These are phyloP conservation scores for Leccinum barrowsii DNA, from an alignment of 768 basidiomycete genomes.

Conservation along the genomic window DNA sequence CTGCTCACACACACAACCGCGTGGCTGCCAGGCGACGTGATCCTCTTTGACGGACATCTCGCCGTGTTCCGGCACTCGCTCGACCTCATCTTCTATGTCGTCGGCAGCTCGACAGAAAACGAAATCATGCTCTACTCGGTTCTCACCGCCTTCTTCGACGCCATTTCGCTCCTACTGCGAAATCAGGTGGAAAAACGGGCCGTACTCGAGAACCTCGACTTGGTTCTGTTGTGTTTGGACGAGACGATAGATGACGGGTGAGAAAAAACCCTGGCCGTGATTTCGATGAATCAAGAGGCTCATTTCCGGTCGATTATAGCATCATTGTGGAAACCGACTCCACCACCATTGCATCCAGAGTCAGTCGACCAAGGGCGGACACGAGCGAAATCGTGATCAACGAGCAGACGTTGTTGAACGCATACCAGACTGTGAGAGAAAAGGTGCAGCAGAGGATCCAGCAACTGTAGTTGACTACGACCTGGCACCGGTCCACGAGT, in stretches of 20 bases:
- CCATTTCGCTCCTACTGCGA: conserved; percentile 77
- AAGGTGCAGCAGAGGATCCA: conserved; percentile 81
- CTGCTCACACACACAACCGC: not conserved
- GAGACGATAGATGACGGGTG: conserved; percentile 99
- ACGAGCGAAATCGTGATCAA: conserved; percentile 97
- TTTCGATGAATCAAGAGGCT: not conserved
- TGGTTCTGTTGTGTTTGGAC: conserved; percentile 89
- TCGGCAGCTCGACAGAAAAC: conserved; percentile 85
- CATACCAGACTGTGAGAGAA: conserved; percentile 87
- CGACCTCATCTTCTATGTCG: conserved; percentile 92
- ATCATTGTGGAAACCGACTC: conserved; percentile 97
- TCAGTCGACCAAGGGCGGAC: conserved; percentile 89
- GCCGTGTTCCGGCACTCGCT: conserved; percentile 92
- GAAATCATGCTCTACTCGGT: conserved; percentile 94
- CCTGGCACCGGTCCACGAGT: not conserved
- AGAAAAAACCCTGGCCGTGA: conserved; percentile 20
- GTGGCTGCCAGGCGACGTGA: conserved; percentile 73
- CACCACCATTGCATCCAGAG: conserved; percentile 91
- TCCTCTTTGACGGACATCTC: conserved; percentile 86
- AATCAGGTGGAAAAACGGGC: conserved; percentile 94
- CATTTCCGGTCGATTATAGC: conserved; percentile 39
- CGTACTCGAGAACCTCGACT: conserved; percentile 90
- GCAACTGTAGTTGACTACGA: conserved; percentile 48
- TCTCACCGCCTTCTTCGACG: conserved; percentile 81
- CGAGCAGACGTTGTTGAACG: conserved; percentile 93